Base-by-base conservation (phyloP, 73 alveolate genomes). In the Paramecium caudatum region DNA sequence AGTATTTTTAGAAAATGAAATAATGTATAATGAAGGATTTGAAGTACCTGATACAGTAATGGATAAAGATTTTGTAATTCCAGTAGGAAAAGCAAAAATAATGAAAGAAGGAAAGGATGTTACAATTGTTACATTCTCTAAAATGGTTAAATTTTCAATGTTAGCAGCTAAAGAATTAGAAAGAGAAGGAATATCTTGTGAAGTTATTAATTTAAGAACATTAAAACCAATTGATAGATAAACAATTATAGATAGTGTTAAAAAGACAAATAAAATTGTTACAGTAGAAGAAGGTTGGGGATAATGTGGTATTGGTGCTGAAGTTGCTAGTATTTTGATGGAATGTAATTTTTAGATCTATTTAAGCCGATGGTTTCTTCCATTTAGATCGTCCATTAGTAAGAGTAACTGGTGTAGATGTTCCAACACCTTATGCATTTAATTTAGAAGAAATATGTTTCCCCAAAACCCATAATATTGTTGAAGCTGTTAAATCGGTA, bases 211-310 rank as follows among this genome's bases (percentile, higher is more conserved):
- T 82, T 62, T 96, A 36, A 93, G 99, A 90, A 61, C 97, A 5
- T 47, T 96, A 12, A 82, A 95, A 48, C 99, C 99, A 13, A 85
- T 96, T 9, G 99, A 96, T 82, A 55, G 97, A 69, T 65, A 93
- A 17, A 84, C 98, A n/a, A 95, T 96, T 33, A 46, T 96, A 16
- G 47, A 95, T 33, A 93, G 98, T 62, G 93, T 96, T 25, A 95
- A 95, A 82, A 96, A 96, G 91, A 96, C 99, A 47, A 78, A 93
- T 36, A 91, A 97, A 82, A 41, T 96, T 36, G 97, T 96, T 19
- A 91, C 97, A 36, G 99, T 96, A 3, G 99, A 96, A 80, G 99
- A 96, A 82, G 98, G 98, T 23, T 96, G 98, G 98, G 98, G 98
- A 50, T 95, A 96, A 90, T 33, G 94, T 47, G 99, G 99, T 12